Conservation (phyloP, 805 yeast species). For the Lachancea lanzarotensis region DNA sequence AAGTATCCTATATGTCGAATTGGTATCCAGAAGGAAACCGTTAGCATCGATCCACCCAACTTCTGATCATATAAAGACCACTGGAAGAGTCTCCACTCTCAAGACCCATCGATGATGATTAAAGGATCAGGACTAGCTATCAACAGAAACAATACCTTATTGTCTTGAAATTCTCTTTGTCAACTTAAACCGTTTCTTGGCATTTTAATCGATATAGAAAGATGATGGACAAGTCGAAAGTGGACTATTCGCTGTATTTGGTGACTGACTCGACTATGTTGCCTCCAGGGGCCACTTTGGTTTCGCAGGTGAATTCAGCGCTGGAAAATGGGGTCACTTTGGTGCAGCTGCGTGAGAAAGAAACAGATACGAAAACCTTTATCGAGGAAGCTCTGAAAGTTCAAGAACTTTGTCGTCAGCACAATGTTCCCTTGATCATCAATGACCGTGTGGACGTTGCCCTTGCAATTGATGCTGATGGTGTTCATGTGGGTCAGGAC, state of each 20-base stretch:
- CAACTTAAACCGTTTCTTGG: neutral
- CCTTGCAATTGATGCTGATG: constrained; percentile 81
- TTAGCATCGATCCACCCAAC: neutral
- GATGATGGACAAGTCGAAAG: constrained; percentile 21
- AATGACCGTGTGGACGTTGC: constrained; percentile 89
- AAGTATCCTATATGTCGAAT: no score
- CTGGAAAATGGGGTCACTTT: constrained; percentile 69
- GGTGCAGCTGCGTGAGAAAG: constrained; percentile 79
- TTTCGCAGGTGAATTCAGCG: constrained; percentile 57
- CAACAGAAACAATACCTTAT: neutral
- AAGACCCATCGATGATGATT: no score
- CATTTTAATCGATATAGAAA: neutral
- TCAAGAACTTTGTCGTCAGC: constrained; percentile 52
- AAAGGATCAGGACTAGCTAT: neutral
- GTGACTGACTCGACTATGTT: constrained; percentile 77
- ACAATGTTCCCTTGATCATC: constrained; percentile 69
- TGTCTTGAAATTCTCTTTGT: neutral
- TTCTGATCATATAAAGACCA: neutral
- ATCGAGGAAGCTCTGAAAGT: constrained; percentile 53
- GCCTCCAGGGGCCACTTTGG: constrained; percentile 50
- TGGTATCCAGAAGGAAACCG: no score
- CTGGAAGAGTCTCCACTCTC: no score
- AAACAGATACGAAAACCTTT: constrained; percentile 60
- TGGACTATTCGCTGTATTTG: constrained; percentile 54
- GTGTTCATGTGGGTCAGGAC: constrained; percentile 89